Evolutionary conservation across 164 flowering plant species (phyloP), one percentile per base, ranked within the genome.

Genomic region (Umbellularia californica): DNA sequence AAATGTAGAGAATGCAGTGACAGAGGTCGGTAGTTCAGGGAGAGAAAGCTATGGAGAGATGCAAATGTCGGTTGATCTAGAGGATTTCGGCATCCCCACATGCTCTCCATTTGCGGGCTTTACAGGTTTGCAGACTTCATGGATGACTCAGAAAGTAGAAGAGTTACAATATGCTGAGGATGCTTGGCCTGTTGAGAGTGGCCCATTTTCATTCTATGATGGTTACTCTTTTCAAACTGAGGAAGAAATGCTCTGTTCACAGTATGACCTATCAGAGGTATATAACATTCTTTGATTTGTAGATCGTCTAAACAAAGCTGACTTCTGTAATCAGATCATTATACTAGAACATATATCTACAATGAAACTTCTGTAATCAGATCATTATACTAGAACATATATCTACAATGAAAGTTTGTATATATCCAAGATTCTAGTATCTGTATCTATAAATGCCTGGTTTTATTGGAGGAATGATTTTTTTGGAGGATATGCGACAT

Each of bases 121-220:
- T 12, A 69, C 71, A 22, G 75, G 65, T 41, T 64, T 70, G 17
- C 79, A 84, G 75, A 76, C 66, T 51, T 50, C 75, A 51, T 67
- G 76, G 74, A 15, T 28, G n/a, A 50, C 33, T 33, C 73, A 75
- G 50, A 30, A 47, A 5, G 60, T 22, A 23, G 78, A 75, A 19
- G 41, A 30, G 65, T 68, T 77, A 5, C 73, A 58, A 24, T 76
- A 20, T 65, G 72, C 70, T 23, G 82, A 77, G 14, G 24, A 86
- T 41, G 81, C 82, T 5, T 80, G 78, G 83, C 75, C 82, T 17
- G 35, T 76, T 11, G 86, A 83, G 50, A 15, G 47, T 9, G 85
- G 78, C 55, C 70, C 76, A 1, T 73, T 58, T 77, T 35, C 73
- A 28, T 63, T 55, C 13, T 64, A 33, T 24, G 70, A 76, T 71